Conservation (phyloP, 148 eudicot genomes). For the Camellia japonica region DNA sequence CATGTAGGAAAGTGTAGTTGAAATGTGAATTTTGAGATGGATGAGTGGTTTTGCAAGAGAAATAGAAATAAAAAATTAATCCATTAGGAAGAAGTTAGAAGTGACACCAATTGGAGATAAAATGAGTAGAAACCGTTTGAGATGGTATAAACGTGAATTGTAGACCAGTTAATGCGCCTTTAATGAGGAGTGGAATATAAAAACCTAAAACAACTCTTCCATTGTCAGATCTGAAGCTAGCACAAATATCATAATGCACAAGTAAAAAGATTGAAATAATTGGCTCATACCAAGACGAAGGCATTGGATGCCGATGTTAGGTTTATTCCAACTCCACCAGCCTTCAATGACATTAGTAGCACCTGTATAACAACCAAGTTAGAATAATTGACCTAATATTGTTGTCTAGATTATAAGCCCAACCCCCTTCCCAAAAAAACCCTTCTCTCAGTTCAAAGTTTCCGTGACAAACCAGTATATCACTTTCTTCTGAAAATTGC, state of each 20-base stretch:
- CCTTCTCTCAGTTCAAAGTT: slow-evolving; percentile 1
- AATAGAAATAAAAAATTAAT: too few species aligned
- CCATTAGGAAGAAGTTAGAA: too few species aligned
- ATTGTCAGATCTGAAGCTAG: neutral
- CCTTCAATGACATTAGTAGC: slow-evolving; percentile 90
- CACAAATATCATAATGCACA: neutral
- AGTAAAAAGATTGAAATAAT: neutral
- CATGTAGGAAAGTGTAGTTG: too few species aligned
- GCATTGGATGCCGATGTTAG: slow-evolving; percentile 97
- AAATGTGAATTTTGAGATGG: too few species aligned
- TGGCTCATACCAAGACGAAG: slow-evolving; percentile 70
- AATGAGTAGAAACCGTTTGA: too few species aligned
- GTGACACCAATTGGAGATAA: too few species aligned
- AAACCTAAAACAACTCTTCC: neutral
- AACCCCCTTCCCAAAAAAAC: neutral
- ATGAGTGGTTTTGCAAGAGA: too few species aligned
- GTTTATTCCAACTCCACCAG: slow-evolving; percentile 98
- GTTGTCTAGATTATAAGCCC: neutral
- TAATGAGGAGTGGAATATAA: neutral
- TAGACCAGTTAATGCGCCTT: too few species aligned
- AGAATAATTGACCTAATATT: neutral
- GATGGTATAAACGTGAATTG: too few species aligned
- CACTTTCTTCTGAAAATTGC: slow-evolving; percentile 85
- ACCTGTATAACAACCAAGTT: slow-evolving; percentile 47
- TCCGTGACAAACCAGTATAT: slow-evolving; percentile 53